Base-by-base conservation (phyloP, 441 rosid species). In the Gossypium trilobum region DNA sequence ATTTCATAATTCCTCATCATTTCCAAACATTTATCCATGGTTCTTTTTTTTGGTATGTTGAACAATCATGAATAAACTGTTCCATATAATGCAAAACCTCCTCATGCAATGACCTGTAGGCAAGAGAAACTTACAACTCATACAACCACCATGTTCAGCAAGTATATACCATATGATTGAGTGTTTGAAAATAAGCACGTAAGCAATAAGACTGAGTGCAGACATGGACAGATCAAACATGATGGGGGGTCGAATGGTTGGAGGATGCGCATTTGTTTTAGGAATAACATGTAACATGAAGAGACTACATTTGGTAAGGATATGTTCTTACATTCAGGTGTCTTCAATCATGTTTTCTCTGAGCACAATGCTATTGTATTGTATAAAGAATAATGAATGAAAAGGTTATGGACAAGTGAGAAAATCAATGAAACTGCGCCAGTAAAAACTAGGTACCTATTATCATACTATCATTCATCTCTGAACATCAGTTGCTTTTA, bases 401-500 rank as follows among this genome's bases (percentile, higher is more conserved):
- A 48, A 68, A 50, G 16, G 17, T 14, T 51, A 27, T 68, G n/a
- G 48, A 29, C 17, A 51, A 4, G 14, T 25, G 46, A 51, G 22
- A 29, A 54, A 20, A 55, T 57, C 56, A 36, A 57, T 6, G 55
- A 57, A 39, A 57, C 14, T 39, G 52, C 29, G 17, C 44, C 22
- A 2, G 36, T 57, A 42, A 39, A 39, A 71, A 2, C 14, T 58
- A 58, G 19, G 63, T 39, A 11, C 19, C 65, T 13, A 13, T 17
- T 19, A 59, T 8, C 66, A 58, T n/a, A 9, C 25, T 48, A 57
- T 19, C 76, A 19, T 61, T 84, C 79, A 85, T 50, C 65, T 67
- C 71, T 27, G 44, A 74, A 87, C 67, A 39, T 89, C 91, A 2
- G 50, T 55, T 46, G 81, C 76, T 82, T 92, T 94, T 76, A 94